A percentile compares a stretch with the other conserved stretches of the same genome.
Conservation (phyloP, 164 flowering plant species). For the Chimonanthus salicifolius region DNA sequence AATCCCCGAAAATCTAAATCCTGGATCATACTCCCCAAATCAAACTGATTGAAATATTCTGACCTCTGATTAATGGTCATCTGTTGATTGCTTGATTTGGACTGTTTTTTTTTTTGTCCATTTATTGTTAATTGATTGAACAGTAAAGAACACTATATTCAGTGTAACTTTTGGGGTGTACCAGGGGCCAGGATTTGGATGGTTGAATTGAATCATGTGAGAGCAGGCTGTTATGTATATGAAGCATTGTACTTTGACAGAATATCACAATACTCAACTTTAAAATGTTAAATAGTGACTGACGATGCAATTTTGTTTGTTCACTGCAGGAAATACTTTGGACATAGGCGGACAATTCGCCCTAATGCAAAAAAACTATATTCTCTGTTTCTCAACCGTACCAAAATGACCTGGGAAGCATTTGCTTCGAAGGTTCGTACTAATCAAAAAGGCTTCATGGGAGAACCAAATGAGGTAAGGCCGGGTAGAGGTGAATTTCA, state of each 20-base stretch:
- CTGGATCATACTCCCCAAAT: neutral
- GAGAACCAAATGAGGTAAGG: conserved; percentile 86
- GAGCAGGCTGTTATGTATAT: neutral
- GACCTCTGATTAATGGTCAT: neutral
- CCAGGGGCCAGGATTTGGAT: neutral
- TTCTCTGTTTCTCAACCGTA: conserved; percentile 46
- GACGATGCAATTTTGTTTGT: neutral
- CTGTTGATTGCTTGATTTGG: neutral
- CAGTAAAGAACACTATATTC: neutral
- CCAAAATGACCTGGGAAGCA: conserved; percentile 76
- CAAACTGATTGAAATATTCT: neutral
- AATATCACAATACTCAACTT: neutral
- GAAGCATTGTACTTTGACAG: neutral
- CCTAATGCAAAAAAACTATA: conserved; percentile 88
- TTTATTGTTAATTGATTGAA: neutral
- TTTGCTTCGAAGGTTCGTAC: conserved; percentile 70
- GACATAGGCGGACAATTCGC: conserved; percentile 92
- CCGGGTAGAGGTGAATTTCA: conserved; percentile 95
- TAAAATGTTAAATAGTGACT: neutral
- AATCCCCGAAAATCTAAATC: neutral
- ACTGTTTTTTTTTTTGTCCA: neutral
- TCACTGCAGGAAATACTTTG: conserved; percentile 76
- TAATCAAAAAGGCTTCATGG: conserved; percentile 80
- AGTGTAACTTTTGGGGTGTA: neutral
- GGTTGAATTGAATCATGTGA: neutral